Base-by-base conservation (phyloP, 176 grass and related monocot species). In the Musa beccarii region DNA sequence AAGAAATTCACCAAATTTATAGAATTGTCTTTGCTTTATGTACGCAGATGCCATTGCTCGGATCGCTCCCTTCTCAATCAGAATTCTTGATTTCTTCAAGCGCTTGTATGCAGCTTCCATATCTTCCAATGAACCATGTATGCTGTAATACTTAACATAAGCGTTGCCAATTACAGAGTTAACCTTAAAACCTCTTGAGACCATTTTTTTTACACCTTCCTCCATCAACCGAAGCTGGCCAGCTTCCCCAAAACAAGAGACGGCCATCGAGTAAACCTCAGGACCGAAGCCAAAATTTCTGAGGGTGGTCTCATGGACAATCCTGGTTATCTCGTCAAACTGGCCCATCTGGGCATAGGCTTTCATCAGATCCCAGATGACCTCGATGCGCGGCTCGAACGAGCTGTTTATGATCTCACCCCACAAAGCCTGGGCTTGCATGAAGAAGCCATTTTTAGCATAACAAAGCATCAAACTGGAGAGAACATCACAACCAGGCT, bases 351-450 rank as follows among this genome's bases (percentile, higher is more conserved):
- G 68, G 34, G 78, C 80, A 77, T 92, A 96, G 69, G 82, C 79
- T 12, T 86, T 72, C 51, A 96, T 83, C 63, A 96, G 85, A 67
- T 78, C 68, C 23, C 75, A 74, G 16, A 85, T 69, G 9, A 79
- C 83, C 23, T 81, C 66, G 5, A 77, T 59, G 72, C 76, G 52
- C 21, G 87, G 76, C 26, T 81, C 53, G 49, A 84, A 80, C 22
- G 92, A 90, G 73, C 89, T 96, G 76, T 88, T 84, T 70, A 96
- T 74, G 63, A 96, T 86, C 82, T 96, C 85, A 65, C 76, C 62
- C 85, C 89, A 92, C 56, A 96, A 75, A 75, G 93, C 79, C 59
- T 67, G 80, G 10, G 93, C 93, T 72, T 76, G 76, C 25, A 10
- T 59, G 55, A 96, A 86, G 76, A 88, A 79, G 4, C 89, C 93